Evolutionary conservation across 2,329 filamentous ascomycete genomes (phyloP), one percentile per base, ranked within the genome.

Genomic region (Fusarium nisikadoi): DNA sequence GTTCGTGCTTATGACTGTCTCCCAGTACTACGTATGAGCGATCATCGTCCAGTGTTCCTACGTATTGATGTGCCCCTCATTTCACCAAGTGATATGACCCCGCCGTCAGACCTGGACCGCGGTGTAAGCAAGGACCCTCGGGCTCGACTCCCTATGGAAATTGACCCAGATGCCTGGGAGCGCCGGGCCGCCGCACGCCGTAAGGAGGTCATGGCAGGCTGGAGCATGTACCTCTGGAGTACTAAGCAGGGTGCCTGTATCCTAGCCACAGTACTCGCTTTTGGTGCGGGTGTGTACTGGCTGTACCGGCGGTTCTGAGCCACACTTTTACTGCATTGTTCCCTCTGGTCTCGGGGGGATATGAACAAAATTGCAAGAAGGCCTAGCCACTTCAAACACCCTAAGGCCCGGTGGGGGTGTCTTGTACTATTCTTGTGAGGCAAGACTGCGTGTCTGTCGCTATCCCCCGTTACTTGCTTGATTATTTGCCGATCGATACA

Each of bases 21-120:
- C 33, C 94, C 95, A 3, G 83, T 97, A 4, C 88, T 97, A 68
- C 86, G 89, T n/a, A 93, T 91, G 13, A 96, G 93, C 59, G 96
- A 99, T 80, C 96, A 99, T 82, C 90, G 94, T 35, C 88, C 94
- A 11, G 96, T 98, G 6, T 93, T 90, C 52, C 84, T 97, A 29
- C 89, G 92, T 8, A 85, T 91, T 12, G 84, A 85, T 0, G 86
- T 98, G 20, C 92, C 93, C 3, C 82, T 94, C 10, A 73, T 89
- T 52, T 75, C 80, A 16, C 80, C 80, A 5, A 77, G 79, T 14
- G 80, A 82, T 46, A 79, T 89, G 41, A 68, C 75, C 8, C 82
- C 84, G 6, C 77, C 81, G 19, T 64, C 71, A n/a, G 65, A 65
- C 31, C 41, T 68, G 42, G 65, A 71, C 27, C 54, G 64, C 41